phyloP scores from a whole-genome alignment of 164 flowering plant species.

The Euptelea pleiosperma region DNA sequence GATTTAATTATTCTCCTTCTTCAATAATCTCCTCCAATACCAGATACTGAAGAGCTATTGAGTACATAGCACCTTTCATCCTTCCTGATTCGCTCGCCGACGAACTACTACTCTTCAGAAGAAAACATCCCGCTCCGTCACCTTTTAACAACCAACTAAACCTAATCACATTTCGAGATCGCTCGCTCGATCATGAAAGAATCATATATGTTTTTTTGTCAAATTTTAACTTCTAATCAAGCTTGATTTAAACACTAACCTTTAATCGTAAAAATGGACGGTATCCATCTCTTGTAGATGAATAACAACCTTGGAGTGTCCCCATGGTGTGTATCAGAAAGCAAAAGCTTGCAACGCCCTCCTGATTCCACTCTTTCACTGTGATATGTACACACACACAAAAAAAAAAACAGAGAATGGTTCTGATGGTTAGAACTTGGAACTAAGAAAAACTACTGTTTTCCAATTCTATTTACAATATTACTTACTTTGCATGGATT shows the following conservation, averaged over 20 bases:
- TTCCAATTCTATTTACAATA: too few relatives aligned
- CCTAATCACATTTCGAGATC: background rate
- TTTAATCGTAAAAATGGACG: slow-evolving; percentile 57
- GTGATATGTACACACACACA: too few relatives aligned
- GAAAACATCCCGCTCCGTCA: slow-evolving; percentile 59
- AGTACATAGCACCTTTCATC: slow-evolving; percentile 55
- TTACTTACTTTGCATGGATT: slow-evolving; percentile 68
- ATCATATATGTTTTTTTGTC: background rate
- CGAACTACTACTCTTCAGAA: slow-evolving; percentile 28
- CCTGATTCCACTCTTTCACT: slow-evolving; percentile 36
- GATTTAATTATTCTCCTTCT: slow-evolving; percentile 9
- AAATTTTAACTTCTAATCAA: background rate
- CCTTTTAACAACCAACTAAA: slow-evolving; percentile 29
- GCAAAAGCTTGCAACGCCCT: slow-evolving; percentile 52
- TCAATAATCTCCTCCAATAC: slow-evolving; percentile 50
- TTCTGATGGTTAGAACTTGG: background rate
- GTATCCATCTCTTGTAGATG: slow-evolving; percentile 85
- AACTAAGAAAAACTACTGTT: background rate
- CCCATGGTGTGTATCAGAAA: slow-evolving; percentile 84
- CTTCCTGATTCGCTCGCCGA: slow-evolving; percentile 11
- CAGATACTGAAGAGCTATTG: slow-evolving; percentile 69
- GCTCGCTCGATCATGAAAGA: background rate
- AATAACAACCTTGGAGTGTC: slow-evolving; percentile 72
- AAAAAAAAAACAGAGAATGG: background rate
- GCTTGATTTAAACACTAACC: slow-evolving; percentile 31